Percentiles rank a stretch among this genome's conserved stretches.
Conservation (phyloP, 345 rosid genomes). For the Eutrema japonicum region DNA sequence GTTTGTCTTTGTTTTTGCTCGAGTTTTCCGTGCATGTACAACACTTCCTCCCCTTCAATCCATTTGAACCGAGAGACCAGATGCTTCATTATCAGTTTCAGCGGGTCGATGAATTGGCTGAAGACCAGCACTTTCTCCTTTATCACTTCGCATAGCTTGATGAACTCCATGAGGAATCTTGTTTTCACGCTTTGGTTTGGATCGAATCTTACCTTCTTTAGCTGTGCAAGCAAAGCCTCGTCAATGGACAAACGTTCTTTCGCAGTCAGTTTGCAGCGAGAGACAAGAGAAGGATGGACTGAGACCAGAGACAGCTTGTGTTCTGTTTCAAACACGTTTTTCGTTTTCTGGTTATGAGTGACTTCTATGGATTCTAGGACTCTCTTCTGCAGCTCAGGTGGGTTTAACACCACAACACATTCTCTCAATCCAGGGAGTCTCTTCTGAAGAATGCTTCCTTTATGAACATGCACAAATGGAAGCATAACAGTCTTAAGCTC, state of each 20-base stretch:
- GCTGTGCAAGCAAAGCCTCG: conserved; percentile 37
- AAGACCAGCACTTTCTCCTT: conserved; percentile 72
- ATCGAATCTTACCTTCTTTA: conserved; percentile 39
- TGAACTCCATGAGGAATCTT: conserved; percentile 57
- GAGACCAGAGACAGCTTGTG: conserved; percentile 54
- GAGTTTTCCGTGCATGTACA: conserved; percentile 57
- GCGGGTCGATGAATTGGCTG: conserved; percentile 59
- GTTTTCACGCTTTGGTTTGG: conserved; percentile 64
- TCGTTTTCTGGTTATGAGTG: conserved; percentile 31
- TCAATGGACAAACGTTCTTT: conserved; percentile 22
- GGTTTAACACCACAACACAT: conserved; percentile 45
- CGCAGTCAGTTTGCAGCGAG: conserved; percentile 38
- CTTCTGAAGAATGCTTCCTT: conserved; percentile 68
- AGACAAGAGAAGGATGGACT: conserved; percentile 67
- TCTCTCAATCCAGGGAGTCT: conserved; percentile 69
- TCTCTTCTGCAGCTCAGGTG: conserved; percentile 45
- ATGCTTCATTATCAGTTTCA: conserved; percentile 55
- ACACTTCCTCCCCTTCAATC: conserved; percentile 51
- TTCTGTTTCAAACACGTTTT: conserved; percentile 42
- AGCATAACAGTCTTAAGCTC: conserved; percentile 43
- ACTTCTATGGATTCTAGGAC: conserved; percentile 40
- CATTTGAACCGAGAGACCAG: conserved; percentile 47
- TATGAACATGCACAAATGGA: conserved; percentile 80
- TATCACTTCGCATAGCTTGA: conserved; percentile 43
- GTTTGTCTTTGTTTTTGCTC: conserved; percentile 51